Base-by-base conservation (phyloP, 305 asterid species). In the Caryopteris hybrid region DNA sequence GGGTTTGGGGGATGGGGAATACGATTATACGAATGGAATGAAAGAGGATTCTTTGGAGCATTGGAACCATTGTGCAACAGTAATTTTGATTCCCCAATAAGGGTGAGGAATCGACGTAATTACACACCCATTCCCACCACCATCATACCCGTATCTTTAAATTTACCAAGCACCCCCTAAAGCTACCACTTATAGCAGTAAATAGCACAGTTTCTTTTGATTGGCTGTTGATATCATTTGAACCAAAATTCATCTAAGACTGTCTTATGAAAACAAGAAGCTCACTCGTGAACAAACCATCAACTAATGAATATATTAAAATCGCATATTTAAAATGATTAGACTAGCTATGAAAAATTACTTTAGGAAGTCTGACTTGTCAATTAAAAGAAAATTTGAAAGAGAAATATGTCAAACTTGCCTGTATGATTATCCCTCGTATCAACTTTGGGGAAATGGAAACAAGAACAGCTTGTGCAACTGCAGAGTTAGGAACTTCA, bases 401-500 rank as follows among this genome's bases (percentile, higher is more conserved):
- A 38, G 17, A 55, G 20, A 50, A 54, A 61, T 29, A 70, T 61
- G 38, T 16, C 12, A 22, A 61, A 67, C 72, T 59, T 48, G 78
- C 90, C 81, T 69, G 82, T 18, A 79, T 73, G 52, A 87, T 82
- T 68, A 95, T 92, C 78, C 99, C 99, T 62, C 67, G 75, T 64
- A 88, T 84, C 86, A 95, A 80, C 84, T 95, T 92, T 7, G 99
- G 99, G 9, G 97, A 84, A 64, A 89, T 78, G 45, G 95, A 83
- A 23, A 83, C 84, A 57, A 92, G 95, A 74, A 95, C 82, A 47
- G 86, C 79, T 76, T 85, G 90, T 71, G 97, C 96, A 69, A 82
- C 84, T 66, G 90, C 57, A 34, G 87, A 63, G 61, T 80, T 74
- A 74, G 99, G 98, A 76, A 92, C 98, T 92, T 95, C 99, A 61